These are phyloP conservation scores for Dipteronia sinensis DNA, from an alignment of 345 rosid species.

Conservation along the genomic window DNA sequence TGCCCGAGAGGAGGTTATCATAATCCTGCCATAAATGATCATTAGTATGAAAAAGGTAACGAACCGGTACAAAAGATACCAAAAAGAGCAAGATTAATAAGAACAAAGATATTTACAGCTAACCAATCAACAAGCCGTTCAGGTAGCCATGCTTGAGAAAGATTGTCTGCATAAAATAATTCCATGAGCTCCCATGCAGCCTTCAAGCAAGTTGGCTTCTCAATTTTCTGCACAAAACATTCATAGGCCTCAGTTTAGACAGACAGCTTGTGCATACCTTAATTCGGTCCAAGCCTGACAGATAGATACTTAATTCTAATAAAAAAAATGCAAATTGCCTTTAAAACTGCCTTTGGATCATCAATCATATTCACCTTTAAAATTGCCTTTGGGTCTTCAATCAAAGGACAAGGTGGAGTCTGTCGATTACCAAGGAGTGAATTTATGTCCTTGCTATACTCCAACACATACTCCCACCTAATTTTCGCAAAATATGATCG, in stretches of 20 bases:
- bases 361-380: conserved; percentile 44
- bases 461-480: conserved; percentile 93
- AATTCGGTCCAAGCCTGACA: not conserved
- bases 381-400: conserved; percentile 68
- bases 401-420: conserved; percentile 32
- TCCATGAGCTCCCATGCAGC: conserved; percentile 99
- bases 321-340: not conserved
- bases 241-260: not conserved
- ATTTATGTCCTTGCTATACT: conserved; percentile 80
- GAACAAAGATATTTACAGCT: conserved; percentile 65
- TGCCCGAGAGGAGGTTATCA: conserved; percentile 64
- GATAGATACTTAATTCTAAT: not conserved
- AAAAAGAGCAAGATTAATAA: conserved; percentile 7
- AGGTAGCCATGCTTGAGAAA: conserved; percentile 76
- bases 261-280: not conserved
- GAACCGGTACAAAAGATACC: conserved; percentile 3
- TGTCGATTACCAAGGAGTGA: conserved; percentile 58
- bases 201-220: conserved; percentile 65
- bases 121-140: conserved; percentile 91
- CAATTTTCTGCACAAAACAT: conserved; percentile 42
- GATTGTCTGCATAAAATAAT: conserved; percentile 73
- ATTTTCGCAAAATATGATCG: conserved; percentile 13
- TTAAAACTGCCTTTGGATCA: not conserved
- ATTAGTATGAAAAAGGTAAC: conserved; percentile 6
- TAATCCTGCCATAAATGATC: conserved; percentile 60